phyloP scores from a whole-genome alignment of 2,329 filamentous ascomycete genomes.

The Leptographium flavum region DNA sequence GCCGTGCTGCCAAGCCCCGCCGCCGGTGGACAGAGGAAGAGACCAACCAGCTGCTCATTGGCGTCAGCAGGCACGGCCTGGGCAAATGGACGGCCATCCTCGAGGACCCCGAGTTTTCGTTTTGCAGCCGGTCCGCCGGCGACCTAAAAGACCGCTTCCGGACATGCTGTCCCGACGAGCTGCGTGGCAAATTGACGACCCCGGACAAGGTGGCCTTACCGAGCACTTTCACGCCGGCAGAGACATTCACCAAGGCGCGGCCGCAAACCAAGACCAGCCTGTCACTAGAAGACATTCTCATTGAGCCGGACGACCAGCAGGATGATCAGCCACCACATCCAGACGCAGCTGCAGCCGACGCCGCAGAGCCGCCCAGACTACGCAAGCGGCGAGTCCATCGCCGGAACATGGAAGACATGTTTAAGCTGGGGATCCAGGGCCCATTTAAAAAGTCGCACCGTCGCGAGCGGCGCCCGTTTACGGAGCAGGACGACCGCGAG shows the following conservation, averaged over 20 bases:
- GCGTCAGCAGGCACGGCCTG: constrained; percentile 47
- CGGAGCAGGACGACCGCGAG: constrained; percentile 46
- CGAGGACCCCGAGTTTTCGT: constrained; percentile 44
- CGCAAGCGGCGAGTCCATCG: constrained; percentile 26
- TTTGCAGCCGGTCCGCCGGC: constrained; percentile 45
- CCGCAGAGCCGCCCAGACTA: constrained; percentile 14
- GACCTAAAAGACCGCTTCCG: constrained; percentile 54
- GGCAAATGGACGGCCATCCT: constrained; percentile 53
- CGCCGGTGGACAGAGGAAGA: constrained; percentile 53
- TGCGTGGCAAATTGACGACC: constrained; percentile 27
- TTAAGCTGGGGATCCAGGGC: constrained; percentile 41
- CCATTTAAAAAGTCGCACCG: constrained; percentile 49
- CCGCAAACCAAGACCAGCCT: constrained; percentile 32
- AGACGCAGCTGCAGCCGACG: not conserved
- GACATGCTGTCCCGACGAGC: constrained; percentile 49
- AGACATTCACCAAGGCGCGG: constrained; percentile 4
- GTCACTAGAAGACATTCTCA: constrained; percentile 42
- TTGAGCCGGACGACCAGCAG: constrained; percentile 25
- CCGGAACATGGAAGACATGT: constrained; percentile 28
- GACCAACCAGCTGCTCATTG: constrained; percentile 46
- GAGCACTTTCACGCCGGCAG: not conserved
- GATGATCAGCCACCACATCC: constrained; percentile 4
- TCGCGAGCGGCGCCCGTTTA: constrained; percentile 45
- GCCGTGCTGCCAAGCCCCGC: constrained; percentile 41
- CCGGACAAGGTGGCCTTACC: constrained; percentile 1